A percentile compares a stretch with the other conserved stretches of the same genome.
Evolutionary conservation across 305 asterid species (phyloP).

Genomic region (Solanum hybrid): DNA sequence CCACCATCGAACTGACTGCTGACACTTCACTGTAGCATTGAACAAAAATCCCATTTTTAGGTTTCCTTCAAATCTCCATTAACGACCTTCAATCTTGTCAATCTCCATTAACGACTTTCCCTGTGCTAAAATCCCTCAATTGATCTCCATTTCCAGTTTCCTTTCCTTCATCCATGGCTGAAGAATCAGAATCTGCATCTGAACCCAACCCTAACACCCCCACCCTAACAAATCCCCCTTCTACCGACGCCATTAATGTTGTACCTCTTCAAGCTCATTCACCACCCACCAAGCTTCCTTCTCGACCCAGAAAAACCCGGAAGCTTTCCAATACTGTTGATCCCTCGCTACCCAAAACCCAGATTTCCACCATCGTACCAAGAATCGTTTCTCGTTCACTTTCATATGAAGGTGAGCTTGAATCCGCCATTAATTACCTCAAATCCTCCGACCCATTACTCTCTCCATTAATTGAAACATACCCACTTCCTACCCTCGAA

Average conservation of each 20-base stretch:
- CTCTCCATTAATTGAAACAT: conserved; percentile 42
- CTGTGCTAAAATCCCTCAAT: background rate
- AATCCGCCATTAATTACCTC: conserved; percentile 60
- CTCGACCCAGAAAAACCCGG: conserved; percentile 75
- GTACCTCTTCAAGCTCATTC: conserved; percentile 18
- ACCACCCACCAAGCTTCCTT: conserved; percentile 76
- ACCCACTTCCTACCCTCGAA: conserved; percentile 58
- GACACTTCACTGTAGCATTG: background rate
- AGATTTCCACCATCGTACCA: conserved; percentile 35
- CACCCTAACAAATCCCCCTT: background rate
- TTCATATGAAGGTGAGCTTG: conserved; percentile 54
- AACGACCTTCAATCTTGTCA: background rate
- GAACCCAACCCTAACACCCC: conserved; percentile 9
- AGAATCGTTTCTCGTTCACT: conserved; percentile 46
- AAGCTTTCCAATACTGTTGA: conserved; percentile 28
- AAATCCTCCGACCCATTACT: conserved; percentile 61
- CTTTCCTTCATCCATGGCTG: background rate
- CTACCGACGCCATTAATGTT: background rate
- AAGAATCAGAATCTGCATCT: conserved; percentile 15
- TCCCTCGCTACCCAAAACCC: conserved; percentile 27
- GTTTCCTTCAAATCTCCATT: background rate
- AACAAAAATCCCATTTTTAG: background rate
- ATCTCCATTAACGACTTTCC: background rate
- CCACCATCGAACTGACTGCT: background rate
- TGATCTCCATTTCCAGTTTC: background rate